Conservation (phyloP, 2,329 filamentous ascomycete species). For the Exophiala viscosa region DNA sequence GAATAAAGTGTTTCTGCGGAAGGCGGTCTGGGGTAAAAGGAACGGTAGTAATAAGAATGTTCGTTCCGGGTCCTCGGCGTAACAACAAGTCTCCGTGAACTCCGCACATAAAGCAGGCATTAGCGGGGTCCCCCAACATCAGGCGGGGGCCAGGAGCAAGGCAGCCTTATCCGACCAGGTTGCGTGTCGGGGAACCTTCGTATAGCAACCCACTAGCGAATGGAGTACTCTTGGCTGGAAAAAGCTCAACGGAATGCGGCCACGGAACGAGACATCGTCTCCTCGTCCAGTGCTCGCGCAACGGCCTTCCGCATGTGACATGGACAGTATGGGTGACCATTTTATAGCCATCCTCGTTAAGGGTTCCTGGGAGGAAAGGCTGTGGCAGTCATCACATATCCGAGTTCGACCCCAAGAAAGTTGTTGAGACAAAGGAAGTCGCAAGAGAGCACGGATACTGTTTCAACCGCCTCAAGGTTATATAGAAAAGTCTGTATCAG, state of each 20-base stretch:
- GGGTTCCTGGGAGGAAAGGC: not conserved
- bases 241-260: not conserved
- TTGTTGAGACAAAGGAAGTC: not conserved
- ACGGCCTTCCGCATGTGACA: not conserved
- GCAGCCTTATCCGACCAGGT: not conserved
- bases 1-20: not conserved
- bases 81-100: not conserved
- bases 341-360: not conserved
- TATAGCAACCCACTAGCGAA: too few relatives aligned
- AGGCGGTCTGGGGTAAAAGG: not conserved
- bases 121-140: not conserved
- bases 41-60: not conserved
- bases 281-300: not conserved
- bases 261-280: not conserved
- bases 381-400: not conserved
- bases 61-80: not conserved
- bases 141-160: not conserved
- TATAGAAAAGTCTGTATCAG: not conserved
- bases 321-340: not conserved
- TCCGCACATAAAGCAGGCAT: not conserved
- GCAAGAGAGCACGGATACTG: not conserved
- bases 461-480: not conserved
- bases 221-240: not conserved
- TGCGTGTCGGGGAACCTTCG: too few relatives aligned
- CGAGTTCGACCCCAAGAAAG: not conserved